Evolutionary conservation across 106 monocot genomes (phyloP), one percentile per base, ranked within the genome.

Genomic region (Platanthera zijinensis): DNA sequence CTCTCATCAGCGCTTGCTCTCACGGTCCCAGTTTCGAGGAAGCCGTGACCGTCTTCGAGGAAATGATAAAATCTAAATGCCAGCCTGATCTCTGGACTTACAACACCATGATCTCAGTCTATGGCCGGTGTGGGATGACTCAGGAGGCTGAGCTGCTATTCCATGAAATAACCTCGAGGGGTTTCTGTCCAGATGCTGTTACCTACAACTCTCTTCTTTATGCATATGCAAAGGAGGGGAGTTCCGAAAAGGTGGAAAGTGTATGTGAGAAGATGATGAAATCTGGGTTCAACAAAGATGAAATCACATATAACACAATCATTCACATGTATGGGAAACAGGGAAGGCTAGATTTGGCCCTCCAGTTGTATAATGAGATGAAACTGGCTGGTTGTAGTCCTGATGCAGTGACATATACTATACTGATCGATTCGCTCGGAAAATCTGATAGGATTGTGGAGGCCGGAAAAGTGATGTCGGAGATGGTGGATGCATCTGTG

Each of bases 301-400:
- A 94, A 80, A 91, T 99, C 50, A 99, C 97, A 7, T 99, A 90
- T 57, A 99, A 99, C 70, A 99, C 97, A n/a, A 85, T 92, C 28
- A 99, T 99, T 50, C 87, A 94, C 61, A 99, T 99, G 97, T 90
- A 93, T 84, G 97, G 97, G 18, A 94, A 89, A 73, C 78, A 85
- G 50, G 94, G 94, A 7, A 85, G 74, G 77, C 74, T 88, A 51
- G 88, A 94, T 50, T 77, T 86, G 39, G 91, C 91, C 1, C 52
- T 99, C 53, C 53, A 74, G 32, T 71, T 84, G 77, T 94, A 92
- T 64, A 48, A 79, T 53, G 89, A 92, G 11, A 99, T 94, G 97
- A 92, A 88, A 78, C 13, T 49, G 32, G 75, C 51, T 6, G 91
- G 91, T 2, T 86, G 91, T 75, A 80, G 32, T 72, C 97, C 94